Evolutionary conservation across 176 grass and related monocot genomes (phyloP).

Genomic region (Pontederia crassipes): DNA sequence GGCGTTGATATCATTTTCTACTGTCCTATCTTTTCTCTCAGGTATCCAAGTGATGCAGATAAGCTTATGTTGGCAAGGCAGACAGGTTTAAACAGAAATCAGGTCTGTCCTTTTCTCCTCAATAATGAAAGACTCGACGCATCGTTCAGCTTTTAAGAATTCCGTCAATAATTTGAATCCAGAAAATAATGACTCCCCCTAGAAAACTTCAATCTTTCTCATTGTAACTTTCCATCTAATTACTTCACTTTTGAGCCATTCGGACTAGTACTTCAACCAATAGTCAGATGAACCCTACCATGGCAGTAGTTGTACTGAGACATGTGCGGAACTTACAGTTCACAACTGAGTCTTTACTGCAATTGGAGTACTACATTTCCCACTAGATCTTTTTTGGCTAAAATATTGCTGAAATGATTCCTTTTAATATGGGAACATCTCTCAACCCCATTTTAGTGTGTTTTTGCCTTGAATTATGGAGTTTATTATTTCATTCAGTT

Average conservation of each 20-base stretch:
- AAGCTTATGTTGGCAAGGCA: conserved; percentile 98
- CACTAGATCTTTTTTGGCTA: too few species aligned
- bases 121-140: neutral
- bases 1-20: conserved; percentile 14
- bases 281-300: too few species aligned
- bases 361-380: too few species aligned
- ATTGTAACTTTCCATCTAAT: neutral
- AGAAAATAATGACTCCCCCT: neutral
- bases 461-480: too few species aligned
- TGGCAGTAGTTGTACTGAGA: too few species aligned
- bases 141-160: neutral
- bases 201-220: neutral
- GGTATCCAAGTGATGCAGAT: conserved; percentile 99
- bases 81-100: conserved; percentile 96
- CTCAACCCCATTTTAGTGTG: too few species aligned
- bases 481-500: too few species aligned
- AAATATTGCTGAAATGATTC: too few species aligned
- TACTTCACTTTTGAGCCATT: neutral
- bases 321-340: too few species aligned
- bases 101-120: conserved; percentile 42
- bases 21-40: conserved; percentile 34
- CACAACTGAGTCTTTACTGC: too few species aligned
- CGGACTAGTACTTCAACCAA: too few species aligned
- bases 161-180: neutral
- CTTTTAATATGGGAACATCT: too few species aligned